A percentile compares a stretch with the other conserved stretches of the same genome.
phyloP scores from a whole-genome alignment of 139 green algal genomes.

The Protoeuglena noctilucae region DNA sequence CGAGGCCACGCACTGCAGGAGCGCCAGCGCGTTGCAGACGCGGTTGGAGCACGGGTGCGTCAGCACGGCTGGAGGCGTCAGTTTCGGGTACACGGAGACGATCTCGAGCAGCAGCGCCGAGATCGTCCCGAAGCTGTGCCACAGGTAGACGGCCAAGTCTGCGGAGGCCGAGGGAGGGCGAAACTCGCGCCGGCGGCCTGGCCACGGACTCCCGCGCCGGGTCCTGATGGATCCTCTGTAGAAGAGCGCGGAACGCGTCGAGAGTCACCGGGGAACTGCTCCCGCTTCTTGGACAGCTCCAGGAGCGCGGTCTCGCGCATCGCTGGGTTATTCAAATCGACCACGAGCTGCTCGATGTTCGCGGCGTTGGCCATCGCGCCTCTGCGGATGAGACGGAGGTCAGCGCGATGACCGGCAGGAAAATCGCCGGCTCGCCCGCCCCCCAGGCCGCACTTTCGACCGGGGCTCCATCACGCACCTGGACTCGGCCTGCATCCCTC shows the following conservation, averaged over 20 bases:
- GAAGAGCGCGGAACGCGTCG: no score
- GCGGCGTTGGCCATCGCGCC: no score
- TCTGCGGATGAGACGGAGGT: no score
- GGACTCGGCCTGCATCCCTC: no score
- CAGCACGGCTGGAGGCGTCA: conserved; percentile 76
- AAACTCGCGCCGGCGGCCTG: no score
- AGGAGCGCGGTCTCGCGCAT: conserved; percentile 83
- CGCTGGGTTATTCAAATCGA: conserved; percentile 52
- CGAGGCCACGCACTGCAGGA: conserved; percentile 94
- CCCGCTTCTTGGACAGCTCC: conserved; percentile 91
- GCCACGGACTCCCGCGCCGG: no score
- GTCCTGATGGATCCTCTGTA: no score
- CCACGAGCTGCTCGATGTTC: conserved; percentile 56
- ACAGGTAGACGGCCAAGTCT: conserved; percentile 90
- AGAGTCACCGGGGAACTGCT: conserved; percentile 85
- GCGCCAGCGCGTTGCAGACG: conserved; percentile 92
- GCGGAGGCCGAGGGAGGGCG: no score
- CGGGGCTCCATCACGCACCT: no score
- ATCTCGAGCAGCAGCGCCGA: conserved; percentile 92
- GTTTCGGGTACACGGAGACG: conserved; percentile 88
- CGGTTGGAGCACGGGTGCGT: conserved; percentile 89
- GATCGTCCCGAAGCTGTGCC: conserved; percentile 93
- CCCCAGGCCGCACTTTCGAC: no score
- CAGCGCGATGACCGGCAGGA: no score
- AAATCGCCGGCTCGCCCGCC: no score